Evolutionary conservation across 345 rosid species (phyloP), one percentile per base, ranked within the genome.

Genomic region (Hypericum perforatum): DNA sequence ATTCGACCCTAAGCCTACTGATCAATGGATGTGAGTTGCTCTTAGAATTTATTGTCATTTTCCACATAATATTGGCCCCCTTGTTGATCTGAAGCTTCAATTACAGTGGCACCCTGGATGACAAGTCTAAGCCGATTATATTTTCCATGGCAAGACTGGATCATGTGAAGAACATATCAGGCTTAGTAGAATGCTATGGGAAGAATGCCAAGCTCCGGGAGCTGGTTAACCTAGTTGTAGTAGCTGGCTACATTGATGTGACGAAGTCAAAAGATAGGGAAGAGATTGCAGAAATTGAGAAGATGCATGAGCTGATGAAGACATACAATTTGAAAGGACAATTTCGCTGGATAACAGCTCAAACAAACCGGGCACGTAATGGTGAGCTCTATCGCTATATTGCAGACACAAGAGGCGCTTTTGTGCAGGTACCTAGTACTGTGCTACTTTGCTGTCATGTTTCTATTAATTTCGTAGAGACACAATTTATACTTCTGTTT

Each of bases 81-180:
- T 41, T 11, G 37, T 42, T 59, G 32, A 22, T 22, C 32, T 22
- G 32, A 22, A 22, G 4, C 16, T 61, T 4, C 73, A 43, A 32
- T 39, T 74, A 68, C 81, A 92, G 94, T 12, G 99, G 99, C 53
- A 65, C 72, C 14, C 58, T 94, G 78, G 76, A 61, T 7, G 97
- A 89, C 74, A 71, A 49, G 62, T 78, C 84, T 5, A 94, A 89
- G 71, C 99, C 99, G 42, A 46, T 86, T 57, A 76, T 94, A 29
- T 94, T 94, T 69, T 89, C 99, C 59, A 94, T 94, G 95, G 99
- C 97, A 36, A 83, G 99, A 76, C 79, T 94, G 49, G 99, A 94
- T 71, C 76, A 60, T 15, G 97, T 89, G 53, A 89, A 94, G 65
- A 94, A 94, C 74, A 89, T 94, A 4, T 60, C 92, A 0, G 97